Conservation (phyloP, 2,329 filamentous ascomycete genomes). For the Alternaria dauci region DNA sequence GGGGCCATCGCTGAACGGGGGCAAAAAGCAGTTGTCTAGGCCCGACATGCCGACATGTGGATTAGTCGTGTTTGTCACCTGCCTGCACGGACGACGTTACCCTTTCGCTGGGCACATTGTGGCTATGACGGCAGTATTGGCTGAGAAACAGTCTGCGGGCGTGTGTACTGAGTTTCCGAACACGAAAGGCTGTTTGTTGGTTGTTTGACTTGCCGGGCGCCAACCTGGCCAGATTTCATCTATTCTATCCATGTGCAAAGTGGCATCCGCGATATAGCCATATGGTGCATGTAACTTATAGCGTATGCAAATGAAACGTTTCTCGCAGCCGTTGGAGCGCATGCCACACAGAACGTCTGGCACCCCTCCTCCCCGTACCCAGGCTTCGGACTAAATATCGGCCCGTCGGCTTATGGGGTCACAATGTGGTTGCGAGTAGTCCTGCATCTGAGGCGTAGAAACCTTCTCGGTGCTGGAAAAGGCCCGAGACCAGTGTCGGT, state of each 20-base stretch:
- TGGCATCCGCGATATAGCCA: neutral
- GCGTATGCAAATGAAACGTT: neutral
- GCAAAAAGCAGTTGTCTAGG: conserved; percentile 5
- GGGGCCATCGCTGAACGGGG: conserved; percentile 15
- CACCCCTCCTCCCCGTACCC: neutral
- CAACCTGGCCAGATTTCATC: neutral
- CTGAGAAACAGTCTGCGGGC: neutral
- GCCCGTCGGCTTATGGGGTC: neutral
- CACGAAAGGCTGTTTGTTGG: neutral
- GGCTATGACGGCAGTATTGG: conserved; percentile 3
- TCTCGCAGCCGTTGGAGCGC: neutral
- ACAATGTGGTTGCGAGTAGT: neutral
- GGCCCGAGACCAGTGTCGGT: neutral
- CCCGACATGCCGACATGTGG: conserved; percentile 11
- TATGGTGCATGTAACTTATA: neutral
- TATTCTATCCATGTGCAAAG: neutral
- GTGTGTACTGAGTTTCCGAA: neutral
- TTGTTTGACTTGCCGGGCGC: neutral
- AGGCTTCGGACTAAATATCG: neutral
- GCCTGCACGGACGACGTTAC: neutral
- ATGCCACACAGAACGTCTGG: neutral
- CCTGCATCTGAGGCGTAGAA: neutral
- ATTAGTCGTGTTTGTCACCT: conserved; percentile 1
- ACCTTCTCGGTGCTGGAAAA: neutral
- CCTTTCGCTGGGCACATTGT: neutral